phyloP scores from a whole-genome alignment of 1,284 basidiomycete genomes.

The Cryptococcus depauperatus region DNA sequence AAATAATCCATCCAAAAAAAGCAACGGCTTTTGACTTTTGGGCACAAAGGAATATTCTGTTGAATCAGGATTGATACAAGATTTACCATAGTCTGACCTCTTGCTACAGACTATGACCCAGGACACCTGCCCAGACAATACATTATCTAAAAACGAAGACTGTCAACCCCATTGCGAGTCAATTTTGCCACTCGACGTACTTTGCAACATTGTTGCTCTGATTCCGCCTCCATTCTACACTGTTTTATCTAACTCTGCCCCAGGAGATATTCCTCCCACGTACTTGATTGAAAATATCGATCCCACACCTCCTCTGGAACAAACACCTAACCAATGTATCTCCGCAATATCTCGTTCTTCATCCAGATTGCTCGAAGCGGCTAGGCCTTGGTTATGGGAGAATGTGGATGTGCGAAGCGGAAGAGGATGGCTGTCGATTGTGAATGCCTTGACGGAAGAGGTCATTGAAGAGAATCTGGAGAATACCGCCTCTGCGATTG shows the following conservation, averaged over 20 bases:
- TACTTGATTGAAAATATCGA: constrained; percentile 26
- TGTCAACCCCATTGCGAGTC: not conserved
- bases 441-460: constrained; percentile 43
- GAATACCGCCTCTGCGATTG: not conserved
- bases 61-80: no score
- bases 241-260: not conserved
- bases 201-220: constrained; percentile 31
- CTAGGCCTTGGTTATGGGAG: constrained; percentile 43
- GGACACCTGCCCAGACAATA: not conserved
- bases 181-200: constrained; percentile 31
- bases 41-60: no score
- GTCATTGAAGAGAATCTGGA: constrained; percentile 22
- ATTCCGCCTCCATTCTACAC: constrained; percentile 30
- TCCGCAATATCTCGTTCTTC: constrained; percentile 21
- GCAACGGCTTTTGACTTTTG: no score
- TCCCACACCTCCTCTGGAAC: constrained; percentile 20
- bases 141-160: no score
- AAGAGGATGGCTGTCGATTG: constrained; percentile 44
- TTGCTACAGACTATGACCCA: no score
- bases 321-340: constrained; percentile 19
- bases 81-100: not conserved
- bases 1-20: no score
- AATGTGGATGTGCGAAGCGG: constrained; percentile 40
- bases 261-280: constrained; percentile 13
- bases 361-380: constrained; percentile 30